Evolutionary conservation across 805 yeast genomes (phyloP).

Genomic region (Sugiyamaella americana): DNA sequence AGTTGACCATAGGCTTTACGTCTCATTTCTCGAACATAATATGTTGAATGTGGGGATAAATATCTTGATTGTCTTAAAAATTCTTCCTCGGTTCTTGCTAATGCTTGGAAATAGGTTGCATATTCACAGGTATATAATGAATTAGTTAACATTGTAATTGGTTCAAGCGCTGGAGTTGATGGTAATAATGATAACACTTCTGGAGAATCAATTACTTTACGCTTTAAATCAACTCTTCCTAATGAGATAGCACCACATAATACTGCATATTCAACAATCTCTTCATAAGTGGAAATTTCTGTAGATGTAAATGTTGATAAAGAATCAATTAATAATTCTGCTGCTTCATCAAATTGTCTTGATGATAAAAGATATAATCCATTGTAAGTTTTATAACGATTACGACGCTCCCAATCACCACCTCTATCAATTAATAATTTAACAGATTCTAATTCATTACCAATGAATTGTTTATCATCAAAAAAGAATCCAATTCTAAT

Average conservation of each 20-base stretch:
- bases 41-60: constrained; percentile 71
- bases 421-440: constrained; percentile 83
- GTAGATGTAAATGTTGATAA: constrained; percentile 93
- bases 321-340: constrained; percentile 79
- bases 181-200: constrained; percentile 80
- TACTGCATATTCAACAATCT: constrained; percentile 81
- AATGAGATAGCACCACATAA: constrained; percentile 81
- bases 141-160: constrained; percentile 76
- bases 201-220: constrained; percentile 85
- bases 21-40: constrained; percentile 85
- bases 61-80: constrained; percentile 61
- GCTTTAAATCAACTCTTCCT: constrained; percentile 77
- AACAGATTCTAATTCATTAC: constrained; percentile 66
- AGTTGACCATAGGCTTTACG: constrained; percentile 92
- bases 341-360: constrained; percentile 80
- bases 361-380: constrained; percentile 82
- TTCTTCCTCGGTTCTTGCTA: constrained; percentile 70
- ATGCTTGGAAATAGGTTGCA: constrained; percentile 64
- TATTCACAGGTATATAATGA: constrained; percentile 87
- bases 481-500: constrained; percentile 86
- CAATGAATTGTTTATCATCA: constrained; percentile 64
- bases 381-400: constrained; percentile 83
- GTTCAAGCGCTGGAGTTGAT: constrained; percentile 63
- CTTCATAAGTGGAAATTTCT: constrained; percentile 82
- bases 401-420: constrained; percentile 99